Conservation (phyloP, 1,284 basidiomycete species). For the Inonotus hispidus region DNA sequence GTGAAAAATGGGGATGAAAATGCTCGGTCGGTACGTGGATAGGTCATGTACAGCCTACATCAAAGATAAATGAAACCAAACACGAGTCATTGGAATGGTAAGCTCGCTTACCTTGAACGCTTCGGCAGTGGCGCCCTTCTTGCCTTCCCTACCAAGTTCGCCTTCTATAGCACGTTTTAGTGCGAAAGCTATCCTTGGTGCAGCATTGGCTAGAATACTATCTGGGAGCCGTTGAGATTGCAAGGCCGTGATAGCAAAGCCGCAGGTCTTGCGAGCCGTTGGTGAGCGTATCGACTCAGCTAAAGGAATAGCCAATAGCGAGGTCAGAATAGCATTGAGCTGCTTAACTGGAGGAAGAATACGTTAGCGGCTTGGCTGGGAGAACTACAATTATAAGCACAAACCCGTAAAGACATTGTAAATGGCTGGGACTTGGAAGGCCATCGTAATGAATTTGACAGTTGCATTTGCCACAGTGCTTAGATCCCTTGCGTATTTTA, state of each 20-base stretch:
- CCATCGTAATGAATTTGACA: conserved; percentile 52
- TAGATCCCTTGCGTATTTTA: conserved; percentile 70
- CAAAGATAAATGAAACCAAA: conserved; percentile 14
- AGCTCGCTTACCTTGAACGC: conserved; percentile 53
- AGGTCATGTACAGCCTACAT: conserved; percentile 67
- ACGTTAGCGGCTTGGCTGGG: conserved; percentile 34
- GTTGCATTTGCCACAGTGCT: conserved; percentile 64
- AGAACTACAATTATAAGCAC: conserved; percentile 46
- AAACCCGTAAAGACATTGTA: conserved; percentile 57
- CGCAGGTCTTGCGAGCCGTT: conserved; percentile 77
- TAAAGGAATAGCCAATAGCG: conserved; percentile 63
- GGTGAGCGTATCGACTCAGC: conserved; percentile 63
- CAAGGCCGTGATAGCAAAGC: conserved; percentile 65
- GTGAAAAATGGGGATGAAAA: conserved; percentile 61
- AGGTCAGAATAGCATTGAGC: conserved; percentile 51
- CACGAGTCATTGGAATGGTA: conserved; percentile 17
- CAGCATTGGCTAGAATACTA: conserved; percentile 50
- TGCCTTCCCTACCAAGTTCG: conserved; percentile 78
- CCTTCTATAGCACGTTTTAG: conserved; percentile 73
- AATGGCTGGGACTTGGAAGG: conserved; percentile 55
- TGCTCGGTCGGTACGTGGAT: conserved; percentile 49
- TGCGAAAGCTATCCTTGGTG: conserved; percentile 60
- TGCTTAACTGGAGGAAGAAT: conserved; percentile 38
- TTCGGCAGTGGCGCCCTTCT: conserved; percentile 72
- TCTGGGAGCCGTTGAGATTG: conserved; percentile 63